phyloP scores from a whole-genome alignment of 2,329 filamentous ascomycete genomes.

The Chaetomiaceae sp. region DNA sequence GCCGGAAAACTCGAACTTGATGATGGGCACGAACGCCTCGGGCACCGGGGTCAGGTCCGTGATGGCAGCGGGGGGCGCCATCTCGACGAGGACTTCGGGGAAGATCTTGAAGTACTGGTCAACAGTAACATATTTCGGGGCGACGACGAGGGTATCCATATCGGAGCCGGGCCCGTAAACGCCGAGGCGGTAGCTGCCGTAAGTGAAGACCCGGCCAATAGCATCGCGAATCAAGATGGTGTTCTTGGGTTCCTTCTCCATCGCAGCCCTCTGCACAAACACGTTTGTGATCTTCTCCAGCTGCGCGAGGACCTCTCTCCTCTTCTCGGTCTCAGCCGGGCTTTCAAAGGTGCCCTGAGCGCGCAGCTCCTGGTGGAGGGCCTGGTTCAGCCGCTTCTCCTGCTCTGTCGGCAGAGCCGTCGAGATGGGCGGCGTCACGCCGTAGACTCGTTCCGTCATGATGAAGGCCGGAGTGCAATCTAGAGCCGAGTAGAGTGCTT shows the following conservation, averaged over 20 bases:
- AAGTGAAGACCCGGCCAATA: constrained; percentile 90
- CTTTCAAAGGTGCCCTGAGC: constrained; percentile 89
- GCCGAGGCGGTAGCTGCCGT: constrained; percentile 90
- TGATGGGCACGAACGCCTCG: constrained; percentile 92
- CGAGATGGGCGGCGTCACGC: constrained; percentile 82
- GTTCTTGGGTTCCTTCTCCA: constrained; percentile 65
- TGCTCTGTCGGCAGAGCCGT: constrained; percentile 66
- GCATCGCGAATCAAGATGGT: constrained; percentile 75
- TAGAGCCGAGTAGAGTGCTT: neutral
- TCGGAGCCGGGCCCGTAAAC: constrained; percentile 94
- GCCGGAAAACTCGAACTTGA: constrained; percentile 86
- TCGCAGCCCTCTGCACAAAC: constrained; percentile 79
- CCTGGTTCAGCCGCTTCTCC: constrained; percentile 72
- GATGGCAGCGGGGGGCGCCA: constrained; percentile 74
- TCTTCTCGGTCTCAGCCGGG: constrained; percentile 73
- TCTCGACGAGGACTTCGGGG: constrained; percentile 69
- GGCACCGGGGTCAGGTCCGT: constrained; percentile 79
- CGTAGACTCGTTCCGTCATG: constrained; percentile 39
- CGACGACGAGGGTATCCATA: constrained; percentile 93
- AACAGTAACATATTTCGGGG: constrained; percentile 80
- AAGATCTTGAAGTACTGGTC: constrained; percentile 92
- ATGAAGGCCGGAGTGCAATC: neutral
- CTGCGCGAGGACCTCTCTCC: constrained; percentile 66
- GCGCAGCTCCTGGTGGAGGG: constrained; percentile 78
- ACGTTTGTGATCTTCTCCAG: constrained; percentile 77